Evolutionary conservation across 805 yeast species (phyloP), one percentile per base, ranked within the genome.

Genomic region (Saturnispora galanensis): DNA sequence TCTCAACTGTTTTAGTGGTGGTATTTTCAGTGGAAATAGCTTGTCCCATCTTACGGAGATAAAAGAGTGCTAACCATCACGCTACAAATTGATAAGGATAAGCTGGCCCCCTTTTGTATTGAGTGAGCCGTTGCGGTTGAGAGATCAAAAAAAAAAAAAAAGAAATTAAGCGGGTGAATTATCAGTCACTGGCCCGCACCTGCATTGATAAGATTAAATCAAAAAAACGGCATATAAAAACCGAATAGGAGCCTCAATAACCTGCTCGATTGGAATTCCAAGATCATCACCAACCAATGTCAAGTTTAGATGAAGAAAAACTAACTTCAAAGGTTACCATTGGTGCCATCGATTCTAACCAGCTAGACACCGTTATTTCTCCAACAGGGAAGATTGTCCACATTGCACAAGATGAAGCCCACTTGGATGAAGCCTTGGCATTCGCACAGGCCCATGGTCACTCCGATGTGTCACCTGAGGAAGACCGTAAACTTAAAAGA

Each of bases 21-120:
- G 56, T 44, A 10, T 46, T 45, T 31, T 56, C 58, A 2, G 53
- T 49, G 9, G 59, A 54, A 29, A 52, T 48, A 18, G 52, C 44
- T 41, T 52, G 57, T 28, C 58, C 58, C 58, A 55, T 53, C 13
- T 15, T 15, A 1, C 16, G 5, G 15, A 18, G 31, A 28, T 29
- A 28, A 31, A 11, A 8, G 13, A 38, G 26, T 21, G 6, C 26
- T 21, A 4, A 5, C 26, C 26, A 21, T 21, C 5, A 21, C 26
- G 26, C 8, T 21, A 21, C 26, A 5, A 21, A 21, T 21, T 21
- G 26, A 21, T 21, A 21, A 21, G 26, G 26, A 21, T 21, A 21
- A 21, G 26, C 26, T 21, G 26, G 26, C 26, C 26, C 26, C 8
- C 26, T 21, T 21, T 5, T 5, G 26, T 21, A 21, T 21, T 4